A percentile compares a stretch with the other conserved stretches of the same genome.
phyloP scores from a whole-genome alignment of 768 basidiomycete species.

The Mycena latifolia region DNA sequence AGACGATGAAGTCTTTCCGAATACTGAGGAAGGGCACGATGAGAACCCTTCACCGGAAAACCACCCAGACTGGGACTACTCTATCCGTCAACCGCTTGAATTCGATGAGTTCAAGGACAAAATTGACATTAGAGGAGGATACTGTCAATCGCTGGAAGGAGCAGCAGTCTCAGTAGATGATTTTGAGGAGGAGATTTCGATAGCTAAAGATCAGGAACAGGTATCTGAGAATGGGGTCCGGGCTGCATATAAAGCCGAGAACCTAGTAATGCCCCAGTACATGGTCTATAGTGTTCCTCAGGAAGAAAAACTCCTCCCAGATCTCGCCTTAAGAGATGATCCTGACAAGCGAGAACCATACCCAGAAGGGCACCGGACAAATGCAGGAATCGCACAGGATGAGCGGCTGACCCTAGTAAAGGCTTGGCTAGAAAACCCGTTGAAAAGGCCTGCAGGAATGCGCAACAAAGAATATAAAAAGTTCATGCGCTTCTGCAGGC shows the following conservation, averaged over 20 bases:
- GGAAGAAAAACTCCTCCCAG: background rate
- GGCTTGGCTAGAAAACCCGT: background rate
- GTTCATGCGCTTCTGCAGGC: background rate
- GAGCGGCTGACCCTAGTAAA: background rate
- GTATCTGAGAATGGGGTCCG: background rate
- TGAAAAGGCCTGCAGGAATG: background rate
- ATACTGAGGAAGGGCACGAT: background rate
- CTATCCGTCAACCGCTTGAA: background rate
- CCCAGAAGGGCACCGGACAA: background rate
- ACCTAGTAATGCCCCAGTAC: background rate
- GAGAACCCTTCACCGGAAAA: constrained; percentile 4
- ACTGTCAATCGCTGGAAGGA: background rate
- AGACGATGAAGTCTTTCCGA: background rate
- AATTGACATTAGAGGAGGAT: background rate
- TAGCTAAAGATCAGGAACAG: background rate
- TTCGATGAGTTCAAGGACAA: background rate
- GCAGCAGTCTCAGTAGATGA: too few relatives aligned
- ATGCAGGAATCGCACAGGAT: background rate
- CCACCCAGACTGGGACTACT: background rate
- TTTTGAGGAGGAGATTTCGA: background rate
- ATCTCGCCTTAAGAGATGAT: background rate
- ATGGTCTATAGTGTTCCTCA: background rate
- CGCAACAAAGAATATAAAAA: background rate
- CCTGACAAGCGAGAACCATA: background rate
- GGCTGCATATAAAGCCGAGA: background rate